Evolutionary conservation across 345 rosid species (phyloP).

Genomic region (Corchorus olitorius): DNA sequence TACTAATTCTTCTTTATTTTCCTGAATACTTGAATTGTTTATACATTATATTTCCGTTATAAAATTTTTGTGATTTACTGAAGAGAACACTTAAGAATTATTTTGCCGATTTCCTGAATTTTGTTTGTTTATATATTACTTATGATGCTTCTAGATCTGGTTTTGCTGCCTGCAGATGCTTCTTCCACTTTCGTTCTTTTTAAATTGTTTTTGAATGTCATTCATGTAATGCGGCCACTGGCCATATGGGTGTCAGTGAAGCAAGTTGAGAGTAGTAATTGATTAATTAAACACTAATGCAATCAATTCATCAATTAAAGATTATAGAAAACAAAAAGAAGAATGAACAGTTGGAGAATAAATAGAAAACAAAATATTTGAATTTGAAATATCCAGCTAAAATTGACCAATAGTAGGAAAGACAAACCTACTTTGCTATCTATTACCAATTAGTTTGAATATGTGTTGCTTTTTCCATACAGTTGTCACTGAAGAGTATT

Average conservation of each 20-base stretch:
- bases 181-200: not conserved
- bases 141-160: not conserved
- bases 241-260: no score
- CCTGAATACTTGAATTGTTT: not conserved
- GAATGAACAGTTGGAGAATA: not conserved
- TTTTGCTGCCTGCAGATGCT: not conserved
- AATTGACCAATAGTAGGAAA: not conserved
- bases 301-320: not conserved
- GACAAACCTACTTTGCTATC: not conserved
- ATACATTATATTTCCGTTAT: not conserved
- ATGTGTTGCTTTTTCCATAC: not conserved
- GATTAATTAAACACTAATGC: not conserved
- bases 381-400: not conserved
- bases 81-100: slow-evolving; percentile 1
- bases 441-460: no score
- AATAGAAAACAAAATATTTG: not conserved
- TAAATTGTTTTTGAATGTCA: not conserved
- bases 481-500: not conserved
- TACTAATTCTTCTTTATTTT: not conserved
- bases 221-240: not conserved
- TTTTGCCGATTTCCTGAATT: not conserved
- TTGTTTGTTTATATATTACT: not conserved
- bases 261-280: not conserved
- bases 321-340: not conserved
- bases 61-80: not conserved